Evolutionary conservation across 2,329 filamentous ascomycete genomes (phyloP), one percentile per base, ranked within the genome.

Genomic region (Colletotrichum sp.): DNA sequence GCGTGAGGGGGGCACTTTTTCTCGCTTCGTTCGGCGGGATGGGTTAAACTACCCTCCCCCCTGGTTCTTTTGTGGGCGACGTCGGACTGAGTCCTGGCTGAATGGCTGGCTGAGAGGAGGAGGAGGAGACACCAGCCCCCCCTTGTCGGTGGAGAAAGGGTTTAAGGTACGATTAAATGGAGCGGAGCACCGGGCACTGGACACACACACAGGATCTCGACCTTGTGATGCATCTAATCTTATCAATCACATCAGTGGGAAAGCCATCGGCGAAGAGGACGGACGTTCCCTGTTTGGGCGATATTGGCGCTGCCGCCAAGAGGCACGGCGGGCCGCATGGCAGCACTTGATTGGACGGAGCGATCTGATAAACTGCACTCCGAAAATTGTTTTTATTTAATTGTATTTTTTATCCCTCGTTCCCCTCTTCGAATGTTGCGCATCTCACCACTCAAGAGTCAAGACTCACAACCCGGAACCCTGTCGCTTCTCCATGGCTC

Each of bases 221-320:
- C 69, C 71, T 26, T 56, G 43, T 65, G 66, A 74, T 74, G 66
- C 71, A 74, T 74, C 60, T 74, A 74, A 74, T 74, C 71, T 74
- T 74, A 74, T 74, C 71, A 74, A 74, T 74, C 66, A 70, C 71
- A 74, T 74, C 71, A 74, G 71, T 70, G 26, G 43, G 6, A 61
- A 66, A 55, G 18, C 58, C 71, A 66, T 21, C 65, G 24, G 62
- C 62, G 30, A 48, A 48, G 43, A 48, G 21, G 61, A 66, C 66
- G 66, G 66, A 61, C 66, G 55, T 74, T 70, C n/a, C 66, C 34
- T 16, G 58, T 74, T 65, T 28, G 58, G 66, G 28, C 32, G 43
- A 56, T 48, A 66, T 66, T 65, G 60, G 38, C 61, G 58, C 66
- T 65, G 71, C 60, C n/a, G 71, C 71, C 71, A 74, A 74, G 71